These are phyloP conservation scores for Trametes elegans DNA, from an alignment of 768 basidiomycete genomes.

Conservation along the genomic window DNA sequence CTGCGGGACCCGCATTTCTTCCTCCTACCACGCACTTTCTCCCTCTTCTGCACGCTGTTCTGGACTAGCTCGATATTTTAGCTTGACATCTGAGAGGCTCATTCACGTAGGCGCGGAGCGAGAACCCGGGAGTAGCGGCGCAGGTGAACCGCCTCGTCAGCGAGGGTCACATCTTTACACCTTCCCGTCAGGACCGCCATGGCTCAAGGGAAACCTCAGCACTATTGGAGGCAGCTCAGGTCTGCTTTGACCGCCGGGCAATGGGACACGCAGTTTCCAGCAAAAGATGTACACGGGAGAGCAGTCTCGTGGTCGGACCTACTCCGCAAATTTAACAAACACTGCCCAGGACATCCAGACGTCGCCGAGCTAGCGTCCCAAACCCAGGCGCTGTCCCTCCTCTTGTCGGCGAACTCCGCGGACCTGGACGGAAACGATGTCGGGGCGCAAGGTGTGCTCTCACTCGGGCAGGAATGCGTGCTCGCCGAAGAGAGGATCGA, in stretches of 20 bases:
- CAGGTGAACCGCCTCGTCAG: too few species aligned
- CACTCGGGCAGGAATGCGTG: conserved; percentile 56
- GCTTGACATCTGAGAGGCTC: too few species aligned
- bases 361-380: conserved; percentile 66
- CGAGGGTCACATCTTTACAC: too few species aligned
- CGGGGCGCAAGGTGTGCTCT: conserved; percentile 37
- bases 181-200: conserved; percentile 24
- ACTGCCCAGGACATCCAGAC: conserved; percentile 60
- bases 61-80: too few species aligned
- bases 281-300: conserved; percentile 52
- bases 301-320: conserved; percentile 73
- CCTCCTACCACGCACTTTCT: too few species aligned
- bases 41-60: too few species aligned
- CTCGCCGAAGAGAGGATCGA: conserved; percentile 53
- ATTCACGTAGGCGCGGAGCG: too few species aligned
- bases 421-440: conserved; percentile 49
- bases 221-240: conserved; percentile 79
- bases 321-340: conserved; percentile 84
- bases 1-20: too few species aligned
- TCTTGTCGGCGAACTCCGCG: conserved; percentile 38
- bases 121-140: too few species aligned
- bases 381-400: conserved; percentile 60
- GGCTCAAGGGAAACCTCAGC: conserved; percentile 58
- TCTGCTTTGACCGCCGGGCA: conserved; percentile 67
- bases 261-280: conserved; percentile 65